Conservation (phyloP, 352 stramenopile species). For the Aphanomyces astaci region DNA sequence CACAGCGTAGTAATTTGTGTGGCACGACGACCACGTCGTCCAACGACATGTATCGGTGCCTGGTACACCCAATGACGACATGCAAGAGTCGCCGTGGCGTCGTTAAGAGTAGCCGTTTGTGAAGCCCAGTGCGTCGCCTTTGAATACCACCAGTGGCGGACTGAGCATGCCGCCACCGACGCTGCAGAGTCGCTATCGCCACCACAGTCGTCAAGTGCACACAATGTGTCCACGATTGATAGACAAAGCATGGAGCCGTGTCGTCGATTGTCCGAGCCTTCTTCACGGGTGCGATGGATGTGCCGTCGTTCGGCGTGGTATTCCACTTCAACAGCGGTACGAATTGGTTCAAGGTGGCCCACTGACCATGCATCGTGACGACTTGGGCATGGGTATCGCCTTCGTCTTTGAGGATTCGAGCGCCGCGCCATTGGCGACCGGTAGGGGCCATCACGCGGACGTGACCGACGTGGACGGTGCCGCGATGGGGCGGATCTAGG, state of each 20-base stretch:
- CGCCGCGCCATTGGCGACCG: background rate
- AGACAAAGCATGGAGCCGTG: background rate
- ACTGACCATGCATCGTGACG: background rate
- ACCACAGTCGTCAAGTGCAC: background rate
- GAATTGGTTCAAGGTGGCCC: background rate
- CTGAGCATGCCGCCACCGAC: too few species aligned
- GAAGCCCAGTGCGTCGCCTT: too few species aligned
- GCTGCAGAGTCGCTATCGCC: background rate
- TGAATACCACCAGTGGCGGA: too few species aligned
- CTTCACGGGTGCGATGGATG: too few species aligned
- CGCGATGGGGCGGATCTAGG: background rate
- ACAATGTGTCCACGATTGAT: background rate
- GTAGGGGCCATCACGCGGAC: background rate
- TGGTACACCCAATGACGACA: too few species aligned
- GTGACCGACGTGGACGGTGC: background rate
- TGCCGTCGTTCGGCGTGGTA: too few species aligned
- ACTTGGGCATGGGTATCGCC: background rate
- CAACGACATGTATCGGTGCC: too few species aligned
- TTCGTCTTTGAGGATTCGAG: background rate
- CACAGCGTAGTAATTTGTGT: too few species aligned
- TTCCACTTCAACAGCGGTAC: background rate
- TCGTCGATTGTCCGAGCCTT: too few species aligned
- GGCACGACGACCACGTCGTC: too few species aligned
- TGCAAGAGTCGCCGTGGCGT: too few species aligned
- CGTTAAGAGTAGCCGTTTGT: too few species aligned